Evolutionary conservation across 768 basidiomycete species (phyloP), one percentile per base, ranked within the genome.

Genomic region (Coprinopsis cinerea): DNA sequence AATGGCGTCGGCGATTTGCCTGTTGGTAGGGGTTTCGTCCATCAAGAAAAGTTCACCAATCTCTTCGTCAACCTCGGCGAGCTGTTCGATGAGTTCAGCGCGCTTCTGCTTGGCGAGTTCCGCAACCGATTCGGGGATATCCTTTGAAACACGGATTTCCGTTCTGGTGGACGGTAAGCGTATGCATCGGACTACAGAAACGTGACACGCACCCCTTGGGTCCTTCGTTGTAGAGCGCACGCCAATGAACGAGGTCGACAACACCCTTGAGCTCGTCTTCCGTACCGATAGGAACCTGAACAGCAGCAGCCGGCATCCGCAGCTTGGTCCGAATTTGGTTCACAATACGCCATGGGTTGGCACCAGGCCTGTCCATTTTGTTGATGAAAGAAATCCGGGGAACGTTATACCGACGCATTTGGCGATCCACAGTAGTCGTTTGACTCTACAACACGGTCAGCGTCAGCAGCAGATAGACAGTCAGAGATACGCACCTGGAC

Each of bases 281-380:
- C 1, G 72, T 57, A 66, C 96, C 96, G 53, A 99, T 98, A 14
- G 95, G 96, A 15, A 98, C 83, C 58, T 97, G 94, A 10, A 97
- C 88, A 15, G 94, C 92, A 7, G 96, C 96, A 20, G 95, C 94
- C 27, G 89, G 76, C 47, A 96, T 93, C 48, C 85, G 82, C 27
- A 99, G 82, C 66, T 98, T 99, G 0, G 82, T 74, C 48, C 94
- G 79, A 52, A 99, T 90, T 64, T 98, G 96, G 48, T 81, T 75
- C 30, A 98, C 81, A 41, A 98, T 92, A 49, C 93, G 79, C 88
- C 91, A 95, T 2, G 96, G 96, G 67, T 97, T 97, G 18, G 96
- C 92, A 44, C 96, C 96, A 51, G 95, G 93, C 59, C 92, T 80
- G 61, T 98, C 95, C 95, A 98, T 97, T 70, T 98, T 98, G 70